Conservation (phyloP, 768 basidiomycete genomes). For the Sutorius australiensis region DNA sequence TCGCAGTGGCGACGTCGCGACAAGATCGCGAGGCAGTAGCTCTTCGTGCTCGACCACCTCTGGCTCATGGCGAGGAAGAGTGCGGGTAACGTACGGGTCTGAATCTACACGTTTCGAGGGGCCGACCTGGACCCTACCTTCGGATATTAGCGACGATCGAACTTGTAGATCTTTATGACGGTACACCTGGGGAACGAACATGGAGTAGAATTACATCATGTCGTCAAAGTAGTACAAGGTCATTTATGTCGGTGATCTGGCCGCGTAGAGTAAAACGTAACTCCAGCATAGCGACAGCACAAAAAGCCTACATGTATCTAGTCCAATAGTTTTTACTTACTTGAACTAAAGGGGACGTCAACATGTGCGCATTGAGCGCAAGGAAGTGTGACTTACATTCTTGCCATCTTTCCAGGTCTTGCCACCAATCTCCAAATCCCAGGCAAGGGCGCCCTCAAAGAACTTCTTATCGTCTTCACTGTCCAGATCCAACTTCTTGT, state of each 20-base stretch:
- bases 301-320: conserved; percentile 25
- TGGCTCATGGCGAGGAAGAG: no score
- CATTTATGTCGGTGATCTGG: neutral
- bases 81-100: neutral
- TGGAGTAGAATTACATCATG: neutral
- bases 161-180: neutral
- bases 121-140: neutral
- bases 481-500: conserved; percentile 69
- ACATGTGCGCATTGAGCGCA: neutral
- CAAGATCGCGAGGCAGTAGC: no score
- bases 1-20: no score
- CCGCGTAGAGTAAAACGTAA: neutral
- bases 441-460: conserved; percentile 90
- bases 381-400: conserved; percentile 54
- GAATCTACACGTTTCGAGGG: neutral
- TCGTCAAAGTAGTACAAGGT: neutral
- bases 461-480: conserved; percentile 78
- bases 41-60: no score
- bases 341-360: conserved; percentile 21
- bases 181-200: neutral
- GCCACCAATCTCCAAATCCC: conserved; percentile 87
- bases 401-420: conserved; percentile 92
- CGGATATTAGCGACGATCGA: neutral
- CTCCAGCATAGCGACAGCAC: conserved; percentile 4
- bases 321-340: conserved; percentile 11